A percentile compares a stretch with the other conserved stretches of the same genome.
Evolutionary conservation across 2,329 filamentous ascomycete genomes (phyloP).

Genomic region (Cladosporium sp.): DNA sequence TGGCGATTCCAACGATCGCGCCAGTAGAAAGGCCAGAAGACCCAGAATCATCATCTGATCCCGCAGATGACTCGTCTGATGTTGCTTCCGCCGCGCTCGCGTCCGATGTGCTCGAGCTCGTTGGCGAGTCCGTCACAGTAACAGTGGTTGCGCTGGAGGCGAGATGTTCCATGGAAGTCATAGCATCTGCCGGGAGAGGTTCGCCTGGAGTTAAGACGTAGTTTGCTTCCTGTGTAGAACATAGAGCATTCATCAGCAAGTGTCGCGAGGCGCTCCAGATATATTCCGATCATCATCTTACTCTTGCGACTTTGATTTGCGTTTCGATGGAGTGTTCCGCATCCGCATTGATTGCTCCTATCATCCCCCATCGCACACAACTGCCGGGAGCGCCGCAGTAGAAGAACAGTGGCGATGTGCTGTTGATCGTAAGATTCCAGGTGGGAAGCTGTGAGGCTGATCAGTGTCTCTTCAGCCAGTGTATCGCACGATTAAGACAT

Average conservation of each 20-base stretch:
- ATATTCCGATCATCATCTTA: not conserved
- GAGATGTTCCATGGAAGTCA: constrained; percentile 20
- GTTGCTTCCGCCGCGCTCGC: constrained; percentile 14
- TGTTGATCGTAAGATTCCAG: constrained; percentile 47
- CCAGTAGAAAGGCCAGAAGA: constrained; percentile 31
- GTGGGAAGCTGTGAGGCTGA: constrained; percentile 17
- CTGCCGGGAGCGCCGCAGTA: constrained; percentile 65
- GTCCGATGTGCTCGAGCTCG: constrained; percentile 15
- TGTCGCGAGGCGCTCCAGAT: too few relatives aligned
- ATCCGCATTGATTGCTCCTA: constrained; percentile 67
- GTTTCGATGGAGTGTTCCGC: constrained; percentile 21
- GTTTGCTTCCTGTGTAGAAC: constrained; percentile 17
- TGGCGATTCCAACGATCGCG: constrained; percentile 51
- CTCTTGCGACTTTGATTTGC: constrained; percentile 26
- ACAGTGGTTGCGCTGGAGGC: constrained; percentile 20
- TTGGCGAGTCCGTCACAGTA: constrained; percentile 15
- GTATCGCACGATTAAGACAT: not conserved
- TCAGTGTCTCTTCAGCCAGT: not conserved
- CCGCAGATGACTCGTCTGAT: constrained; percentile 10
- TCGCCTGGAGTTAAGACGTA: constrained; percentile 37
- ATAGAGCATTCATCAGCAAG: not conserved
- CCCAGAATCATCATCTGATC: not conserved
- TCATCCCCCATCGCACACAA: constrained; percentile 63
- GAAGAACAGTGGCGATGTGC: constrained; percentile 61
- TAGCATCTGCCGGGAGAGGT: constrained; percentile 35